These are phyloP conservation scores for Picea engelmannii DNA, from an alignment of 83 land plant species.

Conservation along the genomic window DNA sequence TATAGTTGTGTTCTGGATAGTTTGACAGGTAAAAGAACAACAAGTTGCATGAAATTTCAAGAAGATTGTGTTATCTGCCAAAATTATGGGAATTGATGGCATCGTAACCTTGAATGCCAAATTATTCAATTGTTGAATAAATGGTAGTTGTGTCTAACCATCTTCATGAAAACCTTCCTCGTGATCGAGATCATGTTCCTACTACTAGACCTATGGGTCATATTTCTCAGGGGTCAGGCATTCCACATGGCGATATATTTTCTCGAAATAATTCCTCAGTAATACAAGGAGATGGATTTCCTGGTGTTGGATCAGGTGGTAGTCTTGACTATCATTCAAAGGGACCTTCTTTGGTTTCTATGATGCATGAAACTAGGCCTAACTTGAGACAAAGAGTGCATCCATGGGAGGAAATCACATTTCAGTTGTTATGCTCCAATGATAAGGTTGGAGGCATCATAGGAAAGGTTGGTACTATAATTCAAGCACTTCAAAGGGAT, in stretches of 20 bases:
- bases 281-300: conserved; percentile 15
- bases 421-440: conserved; percentile 71
- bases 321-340: conserved; percentile 29
- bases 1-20: too few species aligned
- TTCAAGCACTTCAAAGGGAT: conserved; percentile 61
- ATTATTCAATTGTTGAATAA: too few species aligned
- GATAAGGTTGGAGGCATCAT: conserved; percentile 79
- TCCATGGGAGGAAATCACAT: conserved; percentile 51
- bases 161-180: conserved; percentile 39
- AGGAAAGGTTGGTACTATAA: conserved; percentile 76
- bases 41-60: too few species aligned
- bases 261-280: conserved; percentile 14
- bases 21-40: too few species aligned
- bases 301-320: conserved; percentile 13
- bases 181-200: conserved; percentile 22
- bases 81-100: too few species aligned
- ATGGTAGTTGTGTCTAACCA: conserved; percentile 47
- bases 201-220: conserved; percentile 17
- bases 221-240: conserved; percentile 5
- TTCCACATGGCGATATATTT: conserved; percentile 12
- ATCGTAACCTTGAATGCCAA: too few species aligned
- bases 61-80: too few species aligned
- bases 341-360: conserved; percentile 18
- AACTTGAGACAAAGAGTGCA: conserved; percentile 1
- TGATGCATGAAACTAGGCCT: conserved; percentile 20